Evolutionary conservation across 306 rosid species (phyloP).

Genomic region (Vigna angularis): DNA sequence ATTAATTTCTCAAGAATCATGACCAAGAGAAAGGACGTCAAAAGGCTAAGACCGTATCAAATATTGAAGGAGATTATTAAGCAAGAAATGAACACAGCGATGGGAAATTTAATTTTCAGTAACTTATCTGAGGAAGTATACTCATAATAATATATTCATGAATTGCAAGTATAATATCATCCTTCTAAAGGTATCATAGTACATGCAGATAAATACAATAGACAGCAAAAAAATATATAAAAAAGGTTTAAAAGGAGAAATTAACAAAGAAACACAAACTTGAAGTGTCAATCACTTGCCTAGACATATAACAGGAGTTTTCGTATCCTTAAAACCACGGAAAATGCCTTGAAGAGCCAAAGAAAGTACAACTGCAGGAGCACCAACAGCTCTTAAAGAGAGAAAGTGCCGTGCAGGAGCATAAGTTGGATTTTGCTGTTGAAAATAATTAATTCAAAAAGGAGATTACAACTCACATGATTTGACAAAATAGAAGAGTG

Average conservation of each 20-base stretch:
- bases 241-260: background rate
- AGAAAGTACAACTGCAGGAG: slow-evolving; percentile 96
- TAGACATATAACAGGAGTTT: slow-evolving; percentile 88
- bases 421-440: slow-evolving; percentile 73
- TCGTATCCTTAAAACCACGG: slow-evolving; percentile 97
- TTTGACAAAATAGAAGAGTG: background rate
- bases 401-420: slow-evolving; percentile 73
- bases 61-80: slow-evolving; percentile 26
- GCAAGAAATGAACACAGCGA: slow-evolving; percentile 30
- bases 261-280: slow-evolving; percentile 17
- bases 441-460: slow-evolving; percentile 15
- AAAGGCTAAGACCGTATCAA: slow-evolving; percentile 28
- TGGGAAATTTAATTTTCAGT: background rate
- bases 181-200: slow-evolving; percentile 35
- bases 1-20: slow-evolving; percentile 25
- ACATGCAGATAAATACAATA: slow-evolving; percentile 29
- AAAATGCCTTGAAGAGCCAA: slow-evolving; percentile 98
- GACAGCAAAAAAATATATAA: slow-evolving; percentile 6
- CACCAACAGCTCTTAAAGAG: slow-evolving; percentile 85
- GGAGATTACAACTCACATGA: slow-evolving; percentile 12
- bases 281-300: slow-evolving; percentile 61
- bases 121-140: background rate
- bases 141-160: background rate
- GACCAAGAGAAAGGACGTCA: slow-evolving; percentile 29
- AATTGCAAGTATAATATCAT: slow-evolving; percentile 28